Base-by-base conservation (phyloP, 371 early-diverging fungal genomes). In the Mortierella sp. region DNA sequence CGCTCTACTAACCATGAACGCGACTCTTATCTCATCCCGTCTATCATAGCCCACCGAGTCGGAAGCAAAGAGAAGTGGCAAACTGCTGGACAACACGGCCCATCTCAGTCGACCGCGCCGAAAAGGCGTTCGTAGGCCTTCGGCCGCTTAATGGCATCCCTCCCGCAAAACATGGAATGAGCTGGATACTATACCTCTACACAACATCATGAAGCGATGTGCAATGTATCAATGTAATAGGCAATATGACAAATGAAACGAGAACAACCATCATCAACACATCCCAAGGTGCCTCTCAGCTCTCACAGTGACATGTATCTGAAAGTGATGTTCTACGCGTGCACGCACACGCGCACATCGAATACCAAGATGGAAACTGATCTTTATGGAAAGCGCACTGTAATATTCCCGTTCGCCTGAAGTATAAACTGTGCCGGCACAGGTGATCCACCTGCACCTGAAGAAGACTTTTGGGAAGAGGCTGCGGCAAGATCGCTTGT, bases 11-110 rank as follows among this genome's bases (percentile, higher is more conserved):
- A n/a, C n/a, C n/a, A n/a, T n/a, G n/a, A n/a, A n/a, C n/a, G n/a
- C n/a, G n/a, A n/a, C n/a, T n/a, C n/a, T n/a, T n/a, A n/a, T n/a
- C n/a, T n/a, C n/a, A n/a, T n/a, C n/a, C n/a, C n/a, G n/a, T n/a
- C n/a, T n/a, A 34, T 19, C 28, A 27, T 39, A 62, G 51, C 19
- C 24, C 10, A 63, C 54, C 3, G 21, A 27, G 9, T 19, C 54
- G 41, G 63, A 67, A n/a, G 49, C 68, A 17, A 60, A 74, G 46
- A 46, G 74, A 41, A 74, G 68, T 37, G 74, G 74, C 40, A 50
- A 58, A 52, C 12, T 74, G 27, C 48, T 74, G 60, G 68, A 60
- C 40, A 74, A 55, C 57, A 63, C 55, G 57, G 68, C 74, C 31
- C 46, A 60, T 8, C 49, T 54, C 17, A 63, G 50, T 48, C 68